Base-by-base conservation (phyloP, 73 alveolate species). In the Effrenium voratum region DNA sequence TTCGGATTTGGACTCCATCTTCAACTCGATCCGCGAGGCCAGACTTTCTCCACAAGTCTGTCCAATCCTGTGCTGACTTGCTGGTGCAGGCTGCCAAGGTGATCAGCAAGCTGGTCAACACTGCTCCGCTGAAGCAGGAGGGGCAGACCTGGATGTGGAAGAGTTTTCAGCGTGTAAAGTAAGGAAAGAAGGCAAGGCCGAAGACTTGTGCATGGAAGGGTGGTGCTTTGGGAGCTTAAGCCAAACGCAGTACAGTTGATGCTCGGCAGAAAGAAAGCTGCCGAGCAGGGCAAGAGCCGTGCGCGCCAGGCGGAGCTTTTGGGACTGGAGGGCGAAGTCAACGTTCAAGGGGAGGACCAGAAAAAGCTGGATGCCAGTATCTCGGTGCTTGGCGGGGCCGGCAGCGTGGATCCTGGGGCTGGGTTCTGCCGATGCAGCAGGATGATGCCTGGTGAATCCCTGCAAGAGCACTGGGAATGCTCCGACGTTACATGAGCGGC, bases 21-120 rank as follows among this genome's bases (percentile, higher is more conserved):
- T 91, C 90, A 91, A 91, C 79, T 91, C 98, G 44, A 91, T 91
- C 91, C 98, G 98, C 49, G 98, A 91, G 98, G 98, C 73, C 47
- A 12, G 28, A 30, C 28, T n/a, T 12, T 6, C 73, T 12, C 30
- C 1, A 26, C 34, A 26, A 26, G 73, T n/a, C 34, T 6, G 73
- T 26, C 73, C 4, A 59, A 16, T 30, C 80, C 8, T 68, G 80
- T 3, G 47, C 32, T 1, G 80, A 19, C 63, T 52, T 52, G 63
- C 19, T 45, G 59, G 46, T 6, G 28, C 87, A 88, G 95, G 95
- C 95, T 1, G 80, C 95, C 73, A 91, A 91, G 81, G 98, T 91
- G 40, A 91, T 91, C 85, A 4, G 91, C 24, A 91, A 91, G 79
- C 63, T 91, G 81, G 98, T 91, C 79, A 91, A 91, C 90, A 68